Evolutionary conservation across 257 asterid genomes (phyloP), one percentile per base, ranked within the genome.

Genomic region (Solanum dulcamara): DNA sequence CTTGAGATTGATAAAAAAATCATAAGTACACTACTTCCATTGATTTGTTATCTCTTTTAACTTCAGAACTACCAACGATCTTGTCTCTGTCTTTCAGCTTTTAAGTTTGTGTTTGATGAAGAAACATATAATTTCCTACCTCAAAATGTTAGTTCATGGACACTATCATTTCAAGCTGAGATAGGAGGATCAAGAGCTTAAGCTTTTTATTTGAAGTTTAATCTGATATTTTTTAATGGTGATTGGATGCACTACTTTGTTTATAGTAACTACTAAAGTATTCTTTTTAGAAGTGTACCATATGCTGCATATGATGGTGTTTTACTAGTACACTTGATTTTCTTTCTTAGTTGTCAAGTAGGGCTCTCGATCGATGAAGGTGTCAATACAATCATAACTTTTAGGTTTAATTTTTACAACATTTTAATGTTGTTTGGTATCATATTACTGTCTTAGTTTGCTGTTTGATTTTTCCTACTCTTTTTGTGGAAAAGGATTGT

Each of bases 401-500:
- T 59, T n/a, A 59, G 9, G 10, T 62, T 26, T 62, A 1, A 50
- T 50, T 50, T 50, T 62, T 26, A 26, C 20, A 12, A 3, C 37
- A 28, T 26, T 28, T 62, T 30, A 64, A 28, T n/a, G 13, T 38
- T 4, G 6, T 2, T 12, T 37, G 30, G 30, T 70, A 22, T 64
- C 66, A 28, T 22, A 37, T n/a, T 35, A 70, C 80, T 22, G 46
- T 70, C 48, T 37, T 10, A 70, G 18, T 77, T 53, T 51, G 75
- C 24, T 64, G 38, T 37, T 70, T 71, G 70, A 81, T 38, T 26
- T 13, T 18, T 6, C 37, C 46, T 30, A 4, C 72, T 85, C 1
- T 71, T 66, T 83, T 86, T 17, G 18, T 10, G 77, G 66, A 85
- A 85, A 88, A 96, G 98, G 94, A 93, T 96, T 83, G 90, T 90